phyloP scores from a whole-genome alignment of 192 early-diverging fungal species.

The Dissophora ornata region DNA sequence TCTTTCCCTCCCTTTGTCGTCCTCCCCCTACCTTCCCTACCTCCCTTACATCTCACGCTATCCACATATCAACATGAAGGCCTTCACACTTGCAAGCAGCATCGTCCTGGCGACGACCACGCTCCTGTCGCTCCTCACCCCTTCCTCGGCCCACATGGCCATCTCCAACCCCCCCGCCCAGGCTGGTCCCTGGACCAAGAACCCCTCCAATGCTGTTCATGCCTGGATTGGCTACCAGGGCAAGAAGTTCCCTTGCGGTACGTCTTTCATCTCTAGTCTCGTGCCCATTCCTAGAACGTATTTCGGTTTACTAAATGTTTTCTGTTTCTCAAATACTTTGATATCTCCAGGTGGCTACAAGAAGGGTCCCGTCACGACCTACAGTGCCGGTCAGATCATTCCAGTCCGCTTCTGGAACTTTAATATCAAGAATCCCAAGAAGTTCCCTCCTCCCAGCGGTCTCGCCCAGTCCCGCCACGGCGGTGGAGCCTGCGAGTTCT shows the following conservation, averaged over 20 bases:
- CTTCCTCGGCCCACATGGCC: conserved; percentile 45
- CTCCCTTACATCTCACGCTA: not conserved
- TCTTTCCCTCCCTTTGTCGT: not conserved
- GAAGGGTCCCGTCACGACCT: conserved; percentile 50
- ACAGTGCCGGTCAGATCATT: conserved; percentile 60
- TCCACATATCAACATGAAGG: conserved; percentile 14
- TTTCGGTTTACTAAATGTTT: not conserved
- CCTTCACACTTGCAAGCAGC: conserved; percentile 15
- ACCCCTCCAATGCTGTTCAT: conserved; percentile 16
- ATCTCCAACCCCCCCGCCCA: conserved; percentile 37
- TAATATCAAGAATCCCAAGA: conserved; percentile 26
- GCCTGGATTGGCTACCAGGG: conserved; percentile 44
- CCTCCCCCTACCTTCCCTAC: not conserved
- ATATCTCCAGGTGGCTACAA: conserved; percentile 56
- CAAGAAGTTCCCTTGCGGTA: conserved; percentile 52
- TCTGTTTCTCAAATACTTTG: no score
- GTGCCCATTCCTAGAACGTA: no score
- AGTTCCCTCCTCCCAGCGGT: conserved; percentile 41
- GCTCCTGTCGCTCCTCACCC: conserved; percentile 17
- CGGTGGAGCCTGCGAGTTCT: no score
- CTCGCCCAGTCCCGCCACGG: conserved; percentile 56
- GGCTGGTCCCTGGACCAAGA: conserved; percentile 34
- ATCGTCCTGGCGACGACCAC: conserved; percentile 8
- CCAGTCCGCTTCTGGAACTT: conserved; percentile 60
- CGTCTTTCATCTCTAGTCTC: no score